A percentile compares a stretch with the other conserved stretches of the same genome.
phyloP scores from a whole-genome alignment of 2,329 filamentous ascomycete species.

The Aspergillus tubingensis region DNA sequence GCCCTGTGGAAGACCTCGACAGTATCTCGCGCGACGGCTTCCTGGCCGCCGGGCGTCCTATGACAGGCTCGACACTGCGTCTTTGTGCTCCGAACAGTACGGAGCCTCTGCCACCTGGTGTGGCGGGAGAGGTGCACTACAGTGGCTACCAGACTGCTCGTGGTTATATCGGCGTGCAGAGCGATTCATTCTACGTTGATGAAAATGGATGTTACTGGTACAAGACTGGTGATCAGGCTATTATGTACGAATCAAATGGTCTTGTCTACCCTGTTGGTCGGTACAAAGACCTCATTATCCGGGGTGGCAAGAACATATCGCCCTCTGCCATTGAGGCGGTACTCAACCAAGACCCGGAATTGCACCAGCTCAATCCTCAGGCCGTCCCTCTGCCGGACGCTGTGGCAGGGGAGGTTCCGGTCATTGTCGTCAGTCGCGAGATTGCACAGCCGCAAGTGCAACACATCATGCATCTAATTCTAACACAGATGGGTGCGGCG shows the following conservation, averaged over 20 bases:
- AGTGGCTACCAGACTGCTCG: background rate
- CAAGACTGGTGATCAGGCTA: background rate
- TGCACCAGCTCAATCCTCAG: background rate
- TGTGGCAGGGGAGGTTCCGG: constrained; percentile 3
- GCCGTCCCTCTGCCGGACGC: background rate
- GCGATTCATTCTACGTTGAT: background rate
- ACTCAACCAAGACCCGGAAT: background rate
- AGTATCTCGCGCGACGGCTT: background rate
- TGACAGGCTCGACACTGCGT: background rate
- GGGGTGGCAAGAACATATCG: constrained; percentile 5
- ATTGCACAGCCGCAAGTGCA: background rate
- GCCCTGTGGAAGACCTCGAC: background rate
- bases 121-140: constrained; percentile 5
- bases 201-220: background rate
- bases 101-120: background rate
- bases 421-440: background rate
- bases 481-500: background rate
- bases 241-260: background rate
- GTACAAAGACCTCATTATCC: constrained; percentile 9
- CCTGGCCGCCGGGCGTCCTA: background rate
- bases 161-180: background rate
- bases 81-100: background rate
- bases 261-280: background rate
- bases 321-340: background rate
- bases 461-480: background rate